These are phyloP conservation scores for Phoma sp. DNA, from an alignment of 2,329 filamentous ascomycete genomes.

Conservation along the genomic window DNA sequence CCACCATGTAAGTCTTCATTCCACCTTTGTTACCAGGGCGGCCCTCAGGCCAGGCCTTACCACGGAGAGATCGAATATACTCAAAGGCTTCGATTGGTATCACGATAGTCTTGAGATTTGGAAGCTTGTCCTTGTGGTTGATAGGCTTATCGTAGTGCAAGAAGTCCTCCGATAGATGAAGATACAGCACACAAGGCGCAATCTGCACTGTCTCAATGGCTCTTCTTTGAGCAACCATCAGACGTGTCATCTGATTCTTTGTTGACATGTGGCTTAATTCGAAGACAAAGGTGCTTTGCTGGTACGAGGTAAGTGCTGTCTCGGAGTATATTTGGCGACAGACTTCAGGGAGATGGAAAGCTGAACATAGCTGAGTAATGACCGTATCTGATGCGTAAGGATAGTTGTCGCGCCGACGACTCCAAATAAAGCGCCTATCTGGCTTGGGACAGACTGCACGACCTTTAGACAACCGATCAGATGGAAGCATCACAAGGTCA, in stretches of 20 bases:
- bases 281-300: neutral
- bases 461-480: neutral
- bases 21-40: too few relatives aligned
- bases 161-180: neutral
- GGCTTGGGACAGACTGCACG: neutral
- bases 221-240: neutral
- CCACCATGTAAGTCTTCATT: too few relatives aligned
- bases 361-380: neutral
- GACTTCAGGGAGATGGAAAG: slow-evolving; percentile 4
- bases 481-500: neutral
- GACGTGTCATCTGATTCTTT: neutral
- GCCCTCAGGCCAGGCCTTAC: too few relatives aligned
- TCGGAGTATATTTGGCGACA: slow-evolving; percentile 21
- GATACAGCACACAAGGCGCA: neutral
- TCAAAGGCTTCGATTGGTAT: neutral
- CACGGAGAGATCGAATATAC: too few relatives aligned
- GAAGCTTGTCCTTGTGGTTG: too few relatives aligned
- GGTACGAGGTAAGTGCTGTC: neutral
- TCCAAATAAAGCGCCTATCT: too few relatives aligned
- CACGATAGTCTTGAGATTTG: neutral
- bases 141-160: too few relatives aligned
- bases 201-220: neutral
- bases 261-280: rapidly evolving
- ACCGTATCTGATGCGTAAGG: too few relatives aligned
- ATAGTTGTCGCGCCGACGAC: too few relatives aligned